phyloP scores from a whole-genome alignment of 257 asterid species.

The Plantago major region DNA sequence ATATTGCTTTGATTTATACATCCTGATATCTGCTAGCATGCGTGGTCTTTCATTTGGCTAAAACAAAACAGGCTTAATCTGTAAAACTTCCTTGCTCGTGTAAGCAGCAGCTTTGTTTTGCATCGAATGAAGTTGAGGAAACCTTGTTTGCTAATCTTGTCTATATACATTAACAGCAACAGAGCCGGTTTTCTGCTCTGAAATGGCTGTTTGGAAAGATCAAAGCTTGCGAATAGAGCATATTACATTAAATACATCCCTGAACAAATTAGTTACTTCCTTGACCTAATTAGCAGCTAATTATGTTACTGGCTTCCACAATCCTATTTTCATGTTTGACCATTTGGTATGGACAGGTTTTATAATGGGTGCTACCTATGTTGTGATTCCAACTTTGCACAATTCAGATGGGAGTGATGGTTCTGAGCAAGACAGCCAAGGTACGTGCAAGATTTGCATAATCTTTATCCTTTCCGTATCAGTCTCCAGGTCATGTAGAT shows the following conservation, averaged over 20 bases:
- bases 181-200: conserved; percentile 8
- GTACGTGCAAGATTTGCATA: conserved; percentile 33
- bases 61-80: conserved; percentile 1
- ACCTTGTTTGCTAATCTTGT: background rate
- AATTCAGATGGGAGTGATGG: conserved; percentile 49
- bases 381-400: conserved; percentile 53
- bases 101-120: conserved; percentile 6
- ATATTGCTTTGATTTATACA: no score
- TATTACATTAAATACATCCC: conserved; percentile 8
- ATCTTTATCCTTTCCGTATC: background rate
- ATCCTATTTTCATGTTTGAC: conserved; percentile 14
- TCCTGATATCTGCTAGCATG: background rate
- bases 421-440: conserved; percentile 48
- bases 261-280: conserved; percentile 11
- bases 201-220: conserved; percentile 8
- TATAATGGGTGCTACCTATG: conserved; percentile 60
- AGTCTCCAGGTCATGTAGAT: conserved; percentile 6
- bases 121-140: conserved; percentile 10
- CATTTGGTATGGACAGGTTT: conserved; percentile 47
- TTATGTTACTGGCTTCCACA: conserved; percentile 3
- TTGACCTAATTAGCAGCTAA: conserved; percentile 13
- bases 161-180: background rate
- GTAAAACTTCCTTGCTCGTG: background rate
- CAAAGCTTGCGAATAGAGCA: no score
- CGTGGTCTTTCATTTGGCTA: background rate